Base-by-base conservation (phyloP, 1,284 basidiomycete genomes). In the Fistulinella cinereoalba region DNA sequence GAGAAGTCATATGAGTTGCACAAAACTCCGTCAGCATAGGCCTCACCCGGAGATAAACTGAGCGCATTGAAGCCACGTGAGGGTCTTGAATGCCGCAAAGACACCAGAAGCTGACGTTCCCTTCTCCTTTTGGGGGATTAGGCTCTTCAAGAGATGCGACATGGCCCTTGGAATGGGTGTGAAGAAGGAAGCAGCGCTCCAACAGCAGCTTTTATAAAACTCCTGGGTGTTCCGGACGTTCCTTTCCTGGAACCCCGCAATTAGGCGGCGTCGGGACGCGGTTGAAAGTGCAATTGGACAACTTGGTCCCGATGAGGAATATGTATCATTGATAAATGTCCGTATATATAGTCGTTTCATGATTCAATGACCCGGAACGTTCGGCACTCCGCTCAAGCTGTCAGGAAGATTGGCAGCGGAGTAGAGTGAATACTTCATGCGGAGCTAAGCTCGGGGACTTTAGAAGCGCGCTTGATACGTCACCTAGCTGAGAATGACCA, bases 1-100 rank as follows among this genome's bases (percentile, higher is more conserved):
- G 3, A 46, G 1, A 27, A 19, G 21, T 13, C 23, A 15, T 38
- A 28, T 13, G 16, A 34, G 50, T 16, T 10, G 21, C 6, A 18
- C 27, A 37, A 3, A 25, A 36, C 11, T 29, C 46, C 16, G 18
- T 29, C 3, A 22, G 25, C 19, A 10, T 6, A 59, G 27, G 5
- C 2, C 70, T 24, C 64, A 83, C 81, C 85, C 85, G n/a, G 75
- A 74, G 49, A 73, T 69, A 56, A 86, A 80, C 56, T 81, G 77
- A 6, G 75, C 76, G 71, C 73, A 74, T 50, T 81, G 77, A 15
- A 78, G 52, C 61, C 56, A 69, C 1, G 76, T 77, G 23, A 81
- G 58, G 11, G 50, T 56, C 25, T 50, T 58, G 23, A 82, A 52
- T 5, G 71, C 74, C 1, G 57, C 49, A 13, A 73, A 15, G 36